Evolutionary conservation across 257 asterid genomes (phyloP), one percentile per base, ranked within the genome.

Genomic region (Osmanthus fragrans): DNA sequence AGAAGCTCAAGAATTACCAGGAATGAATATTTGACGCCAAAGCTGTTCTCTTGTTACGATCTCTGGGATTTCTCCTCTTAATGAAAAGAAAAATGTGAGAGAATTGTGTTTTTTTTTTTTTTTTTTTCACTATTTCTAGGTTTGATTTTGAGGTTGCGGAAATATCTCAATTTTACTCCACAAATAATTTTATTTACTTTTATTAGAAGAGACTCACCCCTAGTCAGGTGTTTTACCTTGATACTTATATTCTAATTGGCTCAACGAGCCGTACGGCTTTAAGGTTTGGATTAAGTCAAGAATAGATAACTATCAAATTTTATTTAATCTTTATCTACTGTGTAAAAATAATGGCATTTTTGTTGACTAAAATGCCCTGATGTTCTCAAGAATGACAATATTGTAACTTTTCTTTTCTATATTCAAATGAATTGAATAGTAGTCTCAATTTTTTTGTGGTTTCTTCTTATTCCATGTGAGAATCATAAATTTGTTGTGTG

Each of bases 361-460:
- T 40, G 21, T 25, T 30, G 27, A 16, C 21, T 72, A 45, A 21
- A 2, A 73, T 12, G 40, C 6, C 40, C 13, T 39, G 3, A 9
- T 39, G 13, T 39, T 9, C 9, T 39, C 47, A 39, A 10, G 47
- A 39, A 39, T 10, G 47, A 39, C 47, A 36, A 36, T 39, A 39
- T 39, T 39, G 42, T 7, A 7, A 39, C 12, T 39, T 7, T 1
- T 37, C 42, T 39, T 39, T 7, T 7, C 11, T 37, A 37, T 39
- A 39, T 56, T 34, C 56, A 16, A 39, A 42, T 21, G 16, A 9
- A 45, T 76, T 19, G 18, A 77, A 76, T 51, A 33, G 37, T 11
- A 23, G 42, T 39, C 70, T 64, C 83, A 96, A 64, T 90, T 80
- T 0, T 25, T 96, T 90, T 5, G 99, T 92, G 7, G 90, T 69